Conservation (phyloP, 768 basidiomycete species). For the Auriscalpium microsporum region DNA sequence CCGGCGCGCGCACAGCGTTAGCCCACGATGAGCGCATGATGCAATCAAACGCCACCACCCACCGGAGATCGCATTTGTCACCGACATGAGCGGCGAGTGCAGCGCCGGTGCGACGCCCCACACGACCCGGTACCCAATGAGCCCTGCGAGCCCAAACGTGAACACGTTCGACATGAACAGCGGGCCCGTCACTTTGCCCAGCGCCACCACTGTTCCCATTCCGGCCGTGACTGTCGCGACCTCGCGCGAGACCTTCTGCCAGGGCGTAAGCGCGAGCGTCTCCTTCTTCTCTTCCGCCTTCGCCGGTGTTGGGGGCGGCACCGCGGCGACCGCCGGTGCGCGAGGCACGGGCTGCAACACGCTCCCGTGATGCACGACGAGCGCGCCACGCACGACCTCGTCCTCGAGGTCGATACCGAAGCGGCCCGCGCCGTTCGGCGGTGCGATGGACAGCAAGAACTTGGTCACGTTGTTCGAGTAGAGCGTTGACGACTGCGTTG, state of each 20-base stretch:
- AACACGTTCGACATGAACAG: constrained; percentile 87
- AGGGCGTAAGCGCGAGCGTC: constrained; percentile 63
- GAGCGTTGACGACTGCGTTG: constrained; percentile 81
- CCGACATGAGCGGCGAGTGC: constrained; percentile 87
- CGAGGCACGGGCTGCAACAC: constrained; percentile 62
- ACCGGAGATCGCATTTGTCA: constrained; percentile 85
- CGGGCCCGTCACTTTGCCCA: constrained; percentile 74
- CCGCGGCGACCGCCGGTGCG: constrained; percentile 51
- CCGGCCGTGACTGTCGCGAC: constrained; percentile 68
- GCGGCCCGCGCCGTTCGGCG: constrained; percentile 39
- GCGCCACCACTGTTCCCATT: constrained; percentile 62
- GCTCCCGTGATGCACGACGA: constrained; percentile 63
- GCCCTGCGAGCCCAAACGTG: constrained; percentile 77
- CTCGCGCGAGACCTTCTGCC: constrained; percentile 73
- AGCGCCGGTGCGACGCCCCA: constrained; percentile 86
- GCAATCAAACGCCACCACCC: constrained; percentile 19
- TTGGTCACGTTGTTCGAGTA: constrained; percentile 92
- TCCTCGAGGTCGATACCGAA: constrained; percentile 68
- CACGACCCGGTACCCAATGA: constrained; percentile 83
- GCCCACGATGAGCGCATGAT: neutral
- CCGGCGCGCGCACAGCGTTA: neutral
- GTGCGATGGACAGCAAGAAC: constrained; percentile 69
- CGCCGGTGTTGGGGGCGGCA: constrained; percentile 41
- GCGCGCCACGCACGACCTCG: constrained; percentile 76
- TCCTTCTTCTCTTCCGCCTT: constrained; percentile 38